Evolutionary conservation across 31 red algal genomes (phyloP).

Genomic region (Odonthalia washingtoniensis): DNA sequence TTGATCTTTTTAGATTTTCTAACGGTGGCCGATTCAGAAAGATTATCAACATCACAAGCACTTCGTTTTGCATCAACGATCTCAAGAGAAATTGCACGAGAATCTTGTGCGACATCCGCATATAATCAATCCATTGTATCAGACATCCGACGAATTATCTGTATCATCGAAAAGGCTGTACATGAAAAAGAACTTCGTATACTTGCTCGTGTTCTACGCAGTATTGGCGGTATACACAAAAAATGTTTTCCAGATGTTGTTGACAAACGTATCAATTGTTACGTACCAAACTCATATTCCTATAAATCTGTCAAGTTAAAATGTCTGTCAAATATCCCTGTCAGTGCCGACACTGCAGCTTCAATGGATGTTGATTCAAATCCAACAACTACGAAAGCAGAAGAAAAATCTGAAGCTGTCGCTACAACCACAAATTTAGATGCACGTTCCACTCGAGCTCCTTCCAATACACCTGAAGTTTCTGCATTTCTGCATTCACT

Average conservation of each 20-base stretch:
- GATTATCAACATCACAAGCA: no score
- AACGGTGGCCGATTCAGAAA: no score
- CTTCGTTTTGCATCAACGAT: no score
- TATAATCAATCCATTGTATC: not conserved
- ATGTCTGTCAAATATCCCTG: conserved; percentile 30
- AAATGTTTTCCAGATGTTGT: conserved; percentile 47
- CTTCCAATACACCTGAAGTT: conserved; percentile 77
- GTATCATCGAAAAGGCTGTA: conserved; percentile 79
- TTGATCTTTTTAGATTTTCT: no score
- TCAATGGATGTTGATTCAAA: conserved; percentile 70
- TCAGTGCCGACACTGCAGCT: conserved; percentile 26
- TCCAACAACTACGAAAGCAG: not conserved
- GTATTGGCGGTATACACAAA: conserved; percentile 65
- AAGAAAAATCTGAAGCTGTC: conserved; percentile 1
- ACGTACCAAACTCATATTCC: conserved; percentile 60
- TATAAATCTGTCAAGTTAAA: conserved; percentile 30
- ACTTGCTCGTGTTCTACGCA: conserved; percentile 78
- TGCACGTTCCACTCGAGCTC: conserved; percentile 26
- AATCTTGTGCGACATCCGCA: no score
- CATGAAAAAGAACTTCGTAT: conserved; percentile 83
- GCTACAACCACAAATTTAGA: conserved; percentile 32
- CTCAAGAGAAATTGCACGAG: no score
- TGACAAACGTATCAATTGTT: conserved; percentile 43
- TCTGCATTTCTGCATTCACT: conserved; percentile 84
- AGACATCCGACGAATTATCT: conserved; percentile 76